Conservation (phyloP, 768 basidiomycete genomes). For the Lactifluus echinatus region DNA sequence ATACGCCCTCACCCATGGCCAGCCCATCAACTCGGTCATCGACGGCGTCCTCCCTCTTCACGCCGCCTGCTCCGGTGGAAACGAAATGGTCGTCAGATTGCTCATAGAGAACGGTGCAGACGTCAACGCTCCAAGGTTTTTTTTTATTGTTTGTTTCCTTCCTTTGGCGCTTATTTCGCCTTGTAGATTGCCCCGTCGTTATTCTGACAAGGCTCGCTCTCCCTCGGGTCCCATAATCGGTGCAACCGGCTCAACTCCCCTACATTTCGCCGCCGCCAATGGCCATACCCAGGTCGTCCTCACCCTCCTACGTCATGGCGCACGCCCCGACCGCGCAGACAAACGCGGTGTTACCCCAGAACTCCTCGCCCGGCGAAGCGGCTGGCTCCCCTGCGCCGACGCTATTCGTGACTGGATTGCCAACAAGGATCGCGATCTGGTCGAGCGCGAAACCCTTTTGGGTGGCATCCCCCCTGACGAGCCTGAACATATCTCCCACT, state of each 20-base stretch:
- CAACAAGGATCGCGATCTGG: conserved; percentile 53
- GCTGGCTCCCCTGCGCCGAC: conserved; percentile 70
- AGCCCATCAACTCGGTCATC: conserved; percentile 92
- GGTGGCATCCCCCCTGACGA: conserved; percentile 21
- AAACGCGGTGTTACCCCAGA: conserved; percentile 90
- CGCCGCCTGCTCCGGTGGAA: conserved; percentile 88
- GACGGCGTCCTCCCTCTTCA: conserved; percentile 97
- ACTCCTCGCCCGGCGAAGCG: conserved; percentile 69
- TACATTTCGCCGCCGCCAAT: conserved; percentile 96
- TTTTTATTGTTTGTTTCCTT: not conserved
- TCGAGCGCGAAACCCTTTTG: conserved; percentile 35
- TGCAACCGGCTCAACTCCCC: conserved; percentile 83
- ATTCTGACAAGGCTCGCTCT: conserved; percentile 62
- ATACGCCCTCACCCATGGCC: conserved; percentile 88
- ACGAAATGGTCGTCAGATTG: conserved; percentile 77
- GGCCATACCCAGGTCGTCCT: conserved; percentile 74
- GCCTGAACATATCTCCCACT: conserved; percentile 31
- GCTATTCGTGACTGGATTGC: conserved; percentile 58
- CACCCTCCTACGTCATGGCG: conserved; percentile 78
- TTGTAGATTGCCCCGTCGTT: conserved; percentile 60
- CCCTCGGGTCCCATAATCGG: conserved; percentile 64
- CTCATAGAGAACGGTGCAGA: conserved; percentile 95
- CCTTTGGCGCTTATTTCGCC: not conserved
- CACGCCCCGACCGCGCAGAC: conserved; percentile 71
- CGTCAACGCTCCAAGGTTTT: conserved; percentile 86